Evolutionary conservation across 83 land plant species (phyloP).

Genomic region (Picea abies): DNA sequence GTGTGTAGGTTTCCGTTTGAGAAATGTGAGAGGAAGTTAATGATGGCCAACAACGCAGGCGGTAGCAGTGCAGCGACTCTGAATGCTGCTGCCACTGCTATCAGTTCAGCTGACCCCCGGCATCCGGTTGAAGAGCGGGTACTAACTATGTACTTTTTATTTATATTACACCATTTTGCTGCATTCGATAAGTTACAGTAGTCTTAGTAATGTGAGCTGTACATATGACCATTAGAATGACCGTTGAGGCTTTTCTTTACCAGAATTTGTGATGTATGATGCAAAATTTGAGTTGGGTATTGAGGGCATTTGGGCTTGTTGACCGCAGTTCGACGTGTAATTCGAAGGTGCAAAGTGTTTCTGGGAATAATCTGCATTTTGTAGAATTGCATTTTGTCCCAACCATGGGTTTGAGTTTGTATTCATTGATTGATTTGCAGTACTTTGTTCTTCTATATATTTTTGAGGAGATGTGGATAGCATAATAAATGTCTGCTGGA

Average conservation of each 20-base stretch:
- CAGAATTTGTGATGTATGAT: slow-evolving; percentile 8
- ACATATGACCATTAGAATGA: neutral
- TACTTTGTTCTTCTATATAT: neutral
- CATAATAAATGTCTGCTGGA: no score
- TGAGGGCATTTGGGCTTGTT: no score
- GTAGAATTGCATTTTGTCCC: neutral
- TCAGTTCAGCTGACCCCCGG: slow-evolving; percentile 28
- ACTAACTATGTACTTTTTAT: neutral
- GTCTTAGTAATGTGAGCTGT: neutral
- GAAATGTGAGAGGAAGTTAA: no score
- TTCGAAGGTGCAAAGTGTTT: neutral
- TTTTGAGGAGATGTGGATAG: neutral
- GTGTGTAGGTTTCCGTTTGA: no score
- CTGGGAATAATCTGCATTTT: slow-evolving; percentile 1
- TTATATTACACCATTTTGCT: neutral
- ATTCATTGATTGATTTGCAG: neutral
- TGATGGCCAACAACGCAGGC: slow-evolving; percentile 3
- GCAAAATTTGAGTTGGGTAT: neutral
- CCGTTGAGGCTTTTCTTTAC: neutral
- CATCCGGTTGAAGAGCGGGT: slow-evolving; percentile 21
- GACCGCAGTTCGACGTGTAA: no score
- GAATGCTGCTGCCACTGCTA: slow-evolving; percentile 26
- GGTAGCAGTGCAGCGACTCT: slow-evolving; percentile 19
- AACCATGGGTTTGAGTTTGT: neutral
- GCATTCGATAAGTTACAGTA: no score